Conservation (phyloP, 169 alveolate genomes). For the Plasmodium fragile region DNA sequence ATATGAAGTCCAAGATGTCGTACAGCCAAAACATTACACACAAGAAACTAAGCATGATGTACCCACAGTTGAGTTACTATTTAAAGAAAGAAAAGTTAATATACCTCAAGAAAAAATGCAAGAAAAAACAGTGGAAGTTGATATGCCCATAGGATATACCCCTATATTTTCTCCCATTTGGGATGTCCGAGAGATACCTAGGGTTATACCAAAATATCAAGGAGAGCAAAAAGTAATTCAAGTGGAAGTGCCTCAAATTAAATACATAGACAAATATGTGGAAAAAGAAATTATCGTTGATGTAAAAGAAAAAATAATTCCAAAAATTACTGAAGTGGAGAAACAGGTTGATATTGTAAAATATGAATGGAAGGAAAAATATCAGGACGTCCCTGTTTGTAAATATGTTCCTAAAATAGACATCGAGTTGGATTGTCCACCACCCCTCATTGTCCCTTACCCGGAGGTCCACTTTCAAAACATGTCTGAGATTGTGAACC, state of each 20-base stretch:
- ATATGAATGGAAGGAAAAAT: constrained; percentile 89
- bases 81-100: constrained; percentile 84
- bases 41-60: constrained; percentile 90
- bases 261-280: constrained; percentile 87
- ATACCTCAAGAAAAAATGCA: constrained; percentile 81
- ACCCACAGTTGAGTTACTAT: constrained; percentile 86
- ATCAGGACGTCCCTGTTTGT: constrained; percentile 90
- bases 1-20: constrained; percentile 85
- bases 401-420: constrained; percentile 90
- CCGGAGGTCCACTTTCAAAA: constrained; percentile 84
- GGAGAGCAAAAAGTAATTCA: constrained; percentile 89
- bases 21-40: constrained; percentile 86
- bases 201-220: constrained; percentile 88
- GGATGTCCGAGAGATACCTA: constrained; percentile 90
- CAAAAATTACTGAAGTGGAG: constrained; percentile 88
- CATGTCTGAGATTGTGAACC: constrained; percentile 55
- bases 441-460: constrained; percentile 90
- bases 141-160: constrained; percentile 87
- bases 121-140: constrained; percentile 87
- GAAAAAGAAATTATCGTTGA: constrained; percentile 91
- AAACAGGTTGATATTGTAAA: constrained; percentile 88
- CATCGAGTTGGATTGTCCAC: constrained; percentile 90
- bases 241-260: constrained; percentile 89
- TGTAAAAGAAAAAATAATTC: constrained; percentile 88
- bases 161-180: constrained; percentile 89